Base-by-base conservation (phyloP, 2,329 filamentous ascomycete species). In the Colletotrichum endophyticum region DNA sequence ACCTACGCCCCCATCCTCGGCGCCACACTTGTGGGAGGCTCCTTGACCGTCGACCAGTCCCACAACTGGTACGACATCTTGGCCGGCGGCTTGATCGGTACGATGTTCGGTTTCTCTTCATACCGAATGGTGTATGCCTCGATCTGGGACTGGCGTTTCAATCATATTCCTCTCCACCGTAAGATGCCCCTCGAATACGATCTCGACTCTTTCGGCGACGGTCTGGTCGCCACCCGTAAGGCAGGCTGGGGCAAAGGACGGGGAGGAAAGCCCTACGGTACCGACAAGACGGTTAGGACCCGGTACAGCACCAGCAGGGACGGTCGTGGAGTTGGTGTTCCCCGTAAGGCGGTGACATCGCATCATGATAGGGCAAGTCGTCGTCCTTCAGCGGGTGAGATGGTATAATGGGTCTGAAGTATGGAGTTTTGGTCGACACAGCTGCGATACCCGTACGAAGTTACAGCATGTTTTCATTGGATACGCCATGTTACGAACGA, bases 61-160 rank as follows among this genome's bases (percentile, higher is more conserved):
- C 94, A 96, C 84, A 93, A 95, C 84, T 94, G 93, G 92, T 95
- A 95, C 77, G 94, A 95, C 73, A 87, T 94, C 25, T 72, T 94
- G 1, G 92, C 91, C 1, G 94, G 93, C 5, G 93, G 89, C 0
- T 80, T 90, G 59, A 94, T 95, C 64, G 93, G 93, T 4, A 92
- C 90, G 3, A 81, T 91, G 74, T 91, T 94, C 84, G 93, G 93
- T 0, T 92, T 94, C 80, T 90, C 89, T 1, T 83, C 89, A 0
- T 95, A 94, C 81, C 87, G 93, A 68, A 94, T 94, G 92, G 88
- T 91, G 5, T 95, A 94, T 79, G 92, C 92, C 1, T 86, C 89
- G 9, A 87, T 94, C 68, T 95, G 92, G 91, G 92, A 95, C 82
- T 94, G 91, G 87, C 86, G 92, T 28, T 93, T 82, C 78, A 91